Base-by-base conservation (phyloP, 352 stramenopile species). In the Globisporangium radiosum region DNA sequence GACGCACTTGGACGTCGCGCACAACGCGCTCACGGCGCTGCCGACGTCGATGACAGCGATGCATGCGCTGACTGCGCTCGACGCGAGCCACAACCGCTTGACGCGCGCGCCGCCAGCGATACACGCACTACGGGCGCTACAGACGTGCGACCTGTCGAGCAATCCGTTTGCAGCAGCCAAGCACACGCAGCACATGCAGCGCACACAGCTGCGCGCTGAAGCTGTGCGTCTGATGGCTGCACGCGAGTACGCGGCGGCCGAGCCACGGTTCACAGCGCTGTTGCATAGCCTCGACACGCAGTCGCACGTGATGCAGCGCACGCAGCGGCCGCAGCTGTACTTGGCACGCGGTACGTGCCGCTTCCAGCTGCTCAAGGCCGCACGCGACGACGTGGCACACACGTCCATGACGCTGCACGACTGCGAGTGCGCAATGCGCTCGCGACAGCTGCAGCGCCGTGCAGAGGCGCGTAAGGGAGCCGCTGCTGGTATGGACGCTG, bases 61-160 rank as follows among this genome's bases (percentile, higher is more conserved):
- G 4, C 42, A 7, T 0, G 39, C 60, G 10, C 64, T 92, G n/a
- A 58, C 62, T 45, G 76, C 65, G 5, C 54, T 92, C 0, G 55
- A 75, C 44, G 74, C 70, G 10, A 79, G 66, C 48, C 64, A 83
- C 57, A 92, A 92, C 53, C 44, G 62, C 15, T 60, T 92, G 40
- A 40, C 45, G 5, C 17, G 52, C 4, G 38, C 49, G 13, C 77
- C 81, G 6, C 62, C 78, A 19, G 69, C 61, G 9, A 43, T 77
- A 9, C 52, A 53, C 25, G 44, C 64, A 13, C 17, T 43, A 11
- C 39, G 67, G 10, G 50, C 57, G 17, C 36, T 44, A 14, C 84
- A 70, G 52, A 83, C 72, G 50, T 70, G 76, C 37, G 77, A 88
- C 25, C 68, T 83, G 48, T 87, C 75, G 15, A 88, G 85, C 57